Percentiles rank a stretch among this genome's conserved stretches.
Evolutionary conservation across 192 early-diverging fungal genomes (phyloP).

Genomic region (Umbelopsis ramanniana): DNA sequence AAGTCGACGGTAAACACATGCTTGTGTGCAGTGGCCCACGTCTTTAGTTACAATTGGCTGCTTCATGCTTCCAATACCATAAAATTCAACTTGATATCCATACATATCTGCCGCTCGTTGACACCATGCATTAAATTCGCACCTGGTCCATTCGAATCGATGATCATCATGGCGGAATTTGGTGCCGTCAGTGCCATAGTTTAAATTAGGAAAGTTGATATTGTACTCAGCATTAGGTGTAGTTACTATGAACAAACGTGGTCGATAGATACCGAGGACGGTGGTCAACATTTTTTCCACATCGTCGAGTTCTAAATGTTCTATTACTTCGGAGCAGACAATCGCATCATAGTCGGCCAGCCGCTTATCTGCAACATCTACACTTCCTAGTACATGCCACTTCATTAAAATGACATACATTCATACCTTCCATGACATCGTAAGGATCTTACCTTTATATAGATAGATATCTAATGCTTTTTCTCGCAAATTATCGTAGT

Average conservation of each 20-base stretch:
- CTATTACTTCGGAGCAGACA: conserved; percentile 84
- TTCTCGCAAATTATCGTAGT: conserved; percentile 63
- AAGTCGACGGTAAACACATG: conserved; percentile 61
- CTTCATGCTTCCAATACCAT: conserved; percentile 63
- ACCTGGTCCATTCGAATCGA: conserved; percentile 95
- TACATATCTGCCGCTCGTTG: conserved; percentile 54
- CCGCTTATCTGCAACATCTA: conserved; percentile 53
- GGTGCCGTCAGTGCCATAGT: conserved; percentile 67
- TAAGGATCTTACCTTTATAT: conserved; percentile 59
- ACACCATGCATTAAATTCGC: conserved; percentile 81
- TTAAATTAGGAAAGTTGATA: conserved; percentile 77
- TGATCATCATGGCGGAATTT: conserved; percentile 84
- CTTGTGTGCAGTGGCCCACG: conserved; percentile 74
- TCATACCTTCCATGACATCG: background rate
- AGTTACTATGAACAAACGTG: conserved; percentile 70
- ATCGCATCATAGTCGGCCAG: conserved; percentile 71
- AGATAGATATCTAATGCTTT: conserved; percentile 63
- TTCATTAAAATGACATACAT: background rate
- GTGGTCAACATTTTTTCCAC: conserved; percentile 58
- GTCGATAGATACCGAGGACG: conserved; percentile 70
- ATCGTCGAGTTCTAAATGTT: conserved; percentile 68
- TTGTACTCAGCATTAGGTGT: conserved; percentile 95
- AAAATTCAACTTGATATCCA: conserved; percentile 67
- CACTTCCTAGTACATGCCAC: conserved; percentile 45
- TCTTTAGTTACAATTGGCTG: conserved; percentile 42